Conservation (phyloP, 1,139 yeast genomes). For the Suhomyces bolitotheri region DNA sequence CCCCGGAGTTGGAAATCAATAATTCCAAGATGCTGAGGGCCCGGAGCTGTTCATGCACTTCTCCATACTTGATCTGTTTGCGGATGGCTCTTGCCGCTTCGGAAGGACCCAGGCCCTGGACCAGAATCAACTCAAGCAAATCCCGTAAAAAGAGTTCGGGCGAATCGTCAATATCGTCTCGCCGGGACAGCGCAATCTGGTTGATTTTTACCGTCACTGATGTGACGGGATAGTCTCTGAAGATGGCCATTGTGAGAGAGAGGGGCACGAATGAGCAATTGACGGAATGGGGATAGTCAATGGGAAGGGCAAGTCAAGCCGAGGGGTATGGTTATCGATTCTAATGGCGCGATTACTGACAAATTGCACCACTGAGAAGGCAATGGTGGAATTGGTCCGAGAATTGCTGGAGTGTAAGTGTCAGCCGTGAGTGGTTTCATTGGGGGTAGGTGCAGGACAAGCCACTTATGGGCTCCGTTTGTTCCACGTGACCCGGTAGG, state of each 20-base stretch:
- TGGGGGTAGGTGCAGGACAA: too few species aligned
- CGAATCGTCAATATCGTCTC: slow-evolving; percentile 33
- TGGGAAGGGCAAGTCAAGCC: neutral
- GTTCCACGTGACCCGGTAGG: too few species aligned
- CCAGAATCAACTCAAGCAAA: slow-evolving; percentile 39
- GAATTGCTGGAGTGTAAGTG: too few species aligned
- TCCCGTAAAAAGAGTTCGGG: slow-evolving; percentile 38
- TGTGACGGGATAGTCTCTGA: slow-evolving; percentile 54
- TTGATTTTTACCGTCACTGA: slow-evolving; percentile 56
- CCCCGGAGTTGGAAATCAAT: slow-evolving; percentile 74
- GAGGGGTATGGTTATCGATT: too few species aligned
- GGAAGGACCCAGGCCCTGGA: slow-evolving; percentile 50
- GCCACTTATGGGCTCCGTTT: too few species aligned
- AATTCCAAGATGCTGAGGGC: slow-evolving; percentile 74
- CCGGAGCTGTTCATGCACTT: slow-evolving; percentile 55
- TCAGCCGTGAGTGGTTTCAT: too few species aligned
- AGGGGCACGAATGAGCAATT: too few species aligned
- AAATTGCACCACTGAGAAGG: neutral
- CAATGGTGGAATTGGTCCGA: too few species aligned
- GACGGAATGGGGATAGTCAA: neutral
- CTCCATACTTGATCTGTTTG: slow-evolving; percentile 87
- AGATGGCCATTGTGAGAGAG: slow-evolving; percentile 38
- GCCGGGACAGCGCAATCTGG: slow-evolving; percentile 39
- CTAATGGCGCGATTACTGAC: neutral
- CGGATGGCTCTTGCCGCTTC: slow-evolving; percentile 93